Percentiles rank a stretch among this genome's conserved stretches.
Conservation (phyloP, 495 filamentous ascomycete genomes). For the Hypoxylon rickii region DNA sequence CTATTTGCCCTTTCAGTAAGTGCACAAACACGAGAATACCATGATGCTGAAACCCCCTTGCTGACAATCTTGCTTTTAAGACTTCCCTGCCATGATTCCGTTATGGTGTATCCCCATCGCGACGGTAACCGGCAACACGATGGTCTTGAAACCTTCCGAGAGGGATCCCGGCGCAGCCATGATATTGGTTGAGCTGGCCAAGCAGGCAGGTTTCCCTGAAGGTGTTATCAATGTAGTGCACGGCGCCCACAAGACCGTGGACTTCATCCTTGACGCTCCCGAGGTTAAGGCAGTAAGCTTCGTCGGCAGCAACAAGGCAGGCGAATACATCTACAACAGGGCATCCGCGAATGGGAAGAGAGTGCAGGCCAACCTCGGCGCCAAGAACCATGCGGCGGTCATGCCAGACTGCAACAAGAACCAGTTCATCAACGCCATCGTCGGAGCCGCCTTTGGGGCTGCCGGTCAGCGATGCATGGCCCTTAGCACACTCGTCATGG, state of each 20-base stretch:
- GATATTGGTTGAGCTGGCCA: slow-evolving; percentile 92
- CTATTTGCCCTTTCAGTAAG: slow-evolving; percentile 98
- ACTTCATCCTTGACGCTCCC: slow-evolving; percentile 97
- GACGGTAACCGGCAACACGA: slow-evolving; percentile 89
- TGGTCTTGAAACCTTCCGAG: slow-evolving; percentile 96
- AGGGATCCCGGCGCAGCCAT: slow-evolving; percentile 97
- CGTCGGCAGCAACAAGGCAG: slow-evolving; percentile 93
- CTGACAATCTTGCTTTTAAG: slow-evolving; percentile 45
- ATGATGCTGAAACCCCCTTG: too few species aligned
- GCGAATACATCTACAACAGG: slow-evolving; percentile 93
- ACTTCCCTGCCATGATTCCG: slow-evolving; percentile 99
- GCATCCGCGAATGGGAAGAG: slow-evolving; percentile 87
- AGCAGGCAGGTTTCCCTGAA: slow-evolving; percentile 89
- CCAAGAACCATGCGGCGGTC: slow-evolving; percentile 97
- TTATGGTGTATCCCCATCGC: slow-evolving; percentile 97
- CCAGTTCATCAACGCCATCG: slow-evolving; percentile 90
- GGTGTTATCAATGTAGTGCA: slow-evolving; percentile 97
- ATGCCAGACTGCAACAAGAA: slow-evolving; percentile 98
- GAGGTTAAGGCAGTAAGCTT: slow-evolving; percentile 98
- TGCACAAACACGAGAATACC: too few species aligned
- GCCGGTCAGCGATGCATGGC: slow-evolving; percentile 99
- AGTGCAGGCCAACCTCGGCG: slow-evolving; percentile 97
- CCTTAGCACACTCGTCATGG: slow-evolving; percentile 88
- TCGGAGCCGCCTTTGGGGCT: slow-evolving; percentile 94
- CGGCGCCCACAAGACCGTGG: slow-evolving; percentile 85